These are phyloP conservation scores for Hepatocystis sp. DNA, from an alignment of 169 alveolate genomes.

Conservation along the genomic window DNA sequence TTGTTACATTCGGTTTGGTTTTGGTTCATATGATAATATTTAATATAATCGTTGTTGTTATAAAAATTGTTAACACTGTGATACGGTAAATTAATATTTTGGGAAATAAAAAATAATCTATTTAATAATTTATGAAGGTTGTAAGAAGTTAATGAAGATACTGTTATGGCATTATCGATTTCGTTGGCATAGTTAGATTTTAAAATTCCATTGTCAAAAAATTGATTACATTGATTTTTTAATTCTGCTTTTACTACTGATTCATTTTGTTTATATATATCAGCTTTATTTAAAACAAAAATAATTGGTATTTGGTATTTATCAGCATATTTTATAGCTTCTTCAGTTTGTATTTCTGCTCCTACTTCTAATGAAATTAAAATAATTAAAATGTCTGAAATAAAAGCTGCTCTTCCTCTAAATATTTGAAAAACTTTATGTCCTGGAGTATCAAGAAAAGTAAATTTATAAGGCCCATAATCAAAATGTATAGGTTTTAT, in stretches of 20 bases:
- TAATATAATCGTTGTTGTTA: slow-evolving; percentile 7
- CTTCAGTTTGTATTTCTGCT: slow-evolving; percentile 84
- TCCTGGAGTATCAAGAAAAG: slow-evolving; percentile 89
- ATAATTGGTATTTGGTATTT: slow-evolving; percentile 82
- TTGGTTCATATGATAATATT: background rate
- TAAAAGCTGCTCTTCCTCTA: slow-evolving; percentile 87
- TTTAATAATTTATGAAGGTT: slow-evolving; percentile 40
- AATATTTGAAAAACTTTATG: slow-evolving; percentile 82
- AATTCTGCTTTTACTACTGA: slow-evolving; percentile 83
- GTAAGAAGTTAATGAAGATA: slow-evolving; percentile 81
- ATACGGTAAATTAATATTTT: slow-evolving; percentile 69
- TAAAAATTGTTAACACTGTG: slow-evolving; percentile 31
- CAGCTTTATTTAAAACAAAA: slow-evolving; percentile 84
- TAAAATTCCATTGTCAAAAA: slow-evolving; percentile 78
- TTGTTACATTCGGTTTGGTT: too few species aligned
- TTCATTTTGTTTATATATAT: slow-evolving; percentile 77
- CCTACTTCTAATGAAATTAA: slow-evolving; percentile 84
- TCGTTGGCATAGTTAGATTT: slow-evolving; percentile 65
- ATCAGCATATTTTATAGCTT: slow-evolving; percentile 86
- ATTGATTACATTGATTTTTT: slow-evolving; percentile 67
- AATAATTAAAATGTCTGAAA: slow-evolving; percentile 84
- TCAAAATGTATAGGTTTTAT: slow-evolving; percentile 74
- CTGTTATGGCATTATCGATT: slow-evolving; percentile 77
- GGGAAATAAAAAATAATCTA: slow-evolving; percentile 38
- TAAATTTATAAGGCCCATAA: slow-evolving; percentile 57